Conservation (phyloP, 2,329 filamentous ascomycete genomes). For the Podosphaera xanthii region DNA sequence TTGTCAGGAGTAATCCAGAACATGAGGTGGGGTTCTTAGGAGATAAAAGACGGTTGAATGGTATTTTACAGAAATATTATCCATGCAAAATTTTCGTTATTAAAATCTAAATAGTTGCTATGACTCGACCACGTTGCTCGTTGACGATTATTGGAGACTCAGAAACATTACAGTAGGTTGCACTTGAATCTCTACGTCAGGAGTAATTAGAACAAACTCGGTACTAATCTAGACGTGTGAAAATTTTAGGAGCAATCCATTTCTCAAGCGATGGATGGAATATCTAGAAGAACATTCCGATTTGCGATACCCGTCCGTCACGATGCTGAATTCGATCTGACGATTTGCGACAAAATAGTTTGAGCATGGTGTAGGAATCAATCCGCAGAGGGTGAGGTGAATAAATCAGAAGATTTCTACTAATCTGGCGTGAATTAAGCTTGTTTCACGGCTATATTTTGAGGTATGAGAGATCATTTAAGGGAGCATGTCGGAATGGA, state of each 20-base stretch:
- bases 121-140: slow-evolving; percentile 84
- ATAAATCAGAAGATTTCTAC: too few species aligned
- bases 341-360: too few species aligned
- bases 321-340: slow-evolving; percentile 10
- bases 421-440: too few species aligned
- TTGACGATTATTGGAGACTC: slow-evolving; percentile 83
- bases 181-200: slow-evolving; percentile 1
- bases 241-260: slow-evolving; percentile 48
- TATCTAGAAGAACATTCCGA: slow-evolving; percentile 80
- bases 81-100: background rate
- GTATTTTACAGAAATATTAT: slow-evolving; percentile 26
- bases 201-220: slow-evolving; percentile 4
- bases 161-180: slow-evolving; percentile 64
- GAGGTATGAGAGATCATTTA: too few species aligned
- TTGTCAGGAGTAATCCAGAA: slow-evolving; percentile 77
- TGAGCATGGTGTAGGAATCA: background rate
- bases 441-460: too few species aligned
- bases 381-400: too few species aligned
- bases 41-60: slow-evolving; percentile 80
- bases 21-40: slow-evolving; percentile 81
- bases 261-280: slow-evolving; percentile 77
- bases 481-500: too few species aligned
- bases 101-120: slow-evolving; percentile 23
- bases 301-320: slow-evolving; percentile 60
- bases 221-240: slow-evolving; percentile 11